Evolutionary conservation across 1,284 basidiomycete genomes (phyloP), one percentile per base, ranked within the genome.

Genomic region (Sporisorium exsertum): DNA sequence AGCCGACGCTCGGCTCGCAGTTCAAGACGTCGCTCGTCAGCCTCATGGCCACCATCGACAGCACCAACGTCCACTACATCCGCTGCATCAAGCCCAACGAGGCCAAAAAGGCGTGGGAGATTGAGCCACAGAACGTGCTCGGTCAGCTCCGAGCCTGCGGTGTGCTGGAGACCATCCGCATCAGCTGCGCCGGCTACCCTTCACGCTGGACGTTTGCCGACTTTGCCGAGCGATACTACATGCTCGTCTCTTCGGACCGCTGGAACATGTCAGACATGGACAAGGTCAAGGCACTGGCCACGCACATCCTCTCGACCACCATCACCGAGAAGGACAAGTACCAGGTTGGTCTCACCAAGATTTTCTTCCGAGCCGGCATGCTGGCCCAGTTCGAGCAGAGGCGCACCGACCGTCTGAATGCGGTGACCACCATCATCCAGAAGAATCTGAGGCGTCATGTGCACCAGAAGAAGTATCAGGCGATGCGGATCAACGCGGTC

Each of bases 51-150:
- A 99, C 97, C 0, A 92, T 99, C 79, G 93, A 94, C 82, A 92
- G 94, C 72, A 99, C 97, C 24, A 98, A 99, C 82, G 97, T 97
- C 1, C 97, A 99, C 86, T 99, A 99, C 85, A 99, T 99, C 81
- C 92, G 97, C 59, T 99, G 97, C 87, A 99, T 99, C 89, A 99
- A 99, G 87, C 97, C 97, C 2, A 99, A 99, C 86, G 97, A 99
- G 84, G 89, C 90, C 72, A 99, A 99, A 87, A 91, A 89, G 67
- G 95, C 97, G 22, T 99, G 97, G 97, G 93, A 95, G 84, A 95
- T 98, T 81, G 91, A 94, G 62, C 94, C 96, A 27, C 94, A 96
- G 79, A 95, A 98, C 86, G 96, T 99, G 18, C 87, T 99, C 43
- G 92, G 94, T 35, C 97, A 99, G 86, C 88, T 99, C 42, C 90